phyloP scores from a whole-genome alignment of 2,329 filamentous ascomycete genomes.

The Pseudocercospora ulei region DNA sequence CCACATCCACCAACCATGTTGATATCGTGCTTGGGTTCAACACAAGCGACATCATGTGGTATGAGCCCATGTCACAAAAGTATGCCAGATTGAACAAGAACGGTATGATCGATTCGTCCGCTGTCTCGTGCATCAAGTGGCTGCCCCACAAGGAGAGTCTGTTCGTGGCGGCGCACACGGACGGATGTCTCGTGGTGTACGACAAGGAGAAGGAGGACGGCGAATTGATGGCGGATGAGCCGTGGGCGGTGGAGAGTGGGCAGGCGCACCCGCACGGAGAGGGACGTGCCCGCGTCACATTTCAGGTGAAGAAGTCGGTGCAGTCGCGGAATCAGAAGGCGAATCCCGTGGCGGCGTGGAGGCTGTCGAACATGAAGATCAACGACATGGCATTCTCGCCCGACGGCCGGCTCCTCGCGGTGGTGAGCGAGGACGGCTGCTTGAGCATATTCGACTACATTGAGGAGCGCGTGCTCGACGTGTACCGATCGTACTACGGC shows the following conservation, averaged over 20 bases:
- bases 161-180: constrained; percentile 84
- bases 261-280: constrained; percentile 23
- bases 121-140: constrained; percentile 83
- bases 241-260: constrained; percentile 28
- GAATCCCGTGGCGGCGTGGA: constrained; percentile 89
- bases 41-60: constrained; percentile 96
- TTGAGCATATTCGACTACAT: constrained; percentile 86
- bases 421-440: constrained; percentile 84
- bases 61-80: constrained; percentile 90
- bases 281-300: constrained; percentile 29
- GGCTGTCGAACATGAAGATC: constrained; percentile 78
- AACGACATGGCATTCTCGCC: constrained; percentile 90
- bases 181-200: constrained; percentile 83
- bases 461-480: constrained; percentile 73
- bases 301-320: constrained; percentile 80
- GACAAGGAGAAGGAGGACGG: constrained; percentile 95
- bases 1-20: constrained; percentile 68
- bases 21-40: constrained; percentile 95
- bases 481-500: constrained; percentile 88
- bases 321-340: constrained; percentile 86
- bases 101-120: constrained; percentile 75
- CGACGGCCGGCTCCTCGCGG: constrained; percentile 73
- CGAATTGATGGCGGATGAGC: constrained; percentile 58
- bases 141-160: constrained; percentile 87
- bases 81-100: constrained; percentile 97